These are phyloP conservation scores for Cryptococcus sp. DNA, from an alignment of 1,284 basidiomycete genomes.

Conservation along the genomic window DNA sequence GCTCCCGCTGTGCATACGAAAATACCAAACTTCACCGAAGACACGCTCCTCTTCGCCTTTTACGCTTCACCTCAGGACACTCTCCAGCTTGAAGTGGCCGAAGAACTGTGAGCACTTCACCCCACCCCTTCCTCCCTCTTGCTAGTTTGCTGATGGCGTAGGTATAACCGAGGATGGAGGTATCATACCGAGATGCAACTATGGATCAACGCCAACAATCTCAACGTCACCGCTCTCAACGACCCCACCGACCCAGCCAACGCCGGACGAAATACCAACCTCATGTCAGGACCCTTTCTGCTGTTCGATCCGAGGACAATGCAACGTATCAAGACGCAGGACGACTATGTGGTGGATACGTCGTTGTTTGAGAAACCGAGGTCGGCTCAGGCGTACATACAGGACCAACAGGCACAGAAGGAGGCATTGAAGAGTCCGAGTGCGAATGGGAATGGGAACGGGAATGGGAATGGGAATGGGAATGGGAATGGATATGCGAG, in stretches of 20 bases:
- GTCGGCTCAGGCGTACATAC: conserved; percentile 23
- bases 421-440: conserved; percentile 25
- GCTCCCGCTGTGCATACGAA: conserved; percentile 78
- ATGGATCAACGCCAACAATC: conserved; percentile 58
- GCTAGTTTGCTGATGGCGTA: conserved; percentile 47
- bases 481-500: no score
- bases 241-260: conserved; percentile 12
- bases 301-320: conserved; percentile 44
- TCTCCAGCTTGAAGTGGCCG: conserved; percentile 83
- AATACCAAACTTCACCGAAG: conserved; percentile 84
- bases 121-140: background rate
- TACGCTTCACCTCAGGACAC: conserved; percentile 90
- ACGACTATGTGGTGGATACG: conserved; percentile 39
- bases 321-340: conserved; percentile 32
- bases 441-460: conserved; percentile 2
- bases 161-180: conserved; percentile 94
- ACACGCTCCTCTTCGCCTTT: conserved; percentile 98
- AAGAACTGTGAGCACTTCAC: conserved; percentile 68
- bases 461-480: background rate
- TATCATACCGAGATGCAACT: conserved; percentile 92
- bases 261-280: no score
- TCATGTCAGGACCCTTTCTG: conserved; percentile 40
- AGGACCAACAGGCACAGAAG: conserved; percentile 27
- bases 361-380: conserved; percentile 35
- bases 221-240: conserved; percentile 17